These are phyloP conservation scores for Lonicera japonica DNA, from an alignment of 129 eudicot species.

Conservation along the genomic window DNA sequence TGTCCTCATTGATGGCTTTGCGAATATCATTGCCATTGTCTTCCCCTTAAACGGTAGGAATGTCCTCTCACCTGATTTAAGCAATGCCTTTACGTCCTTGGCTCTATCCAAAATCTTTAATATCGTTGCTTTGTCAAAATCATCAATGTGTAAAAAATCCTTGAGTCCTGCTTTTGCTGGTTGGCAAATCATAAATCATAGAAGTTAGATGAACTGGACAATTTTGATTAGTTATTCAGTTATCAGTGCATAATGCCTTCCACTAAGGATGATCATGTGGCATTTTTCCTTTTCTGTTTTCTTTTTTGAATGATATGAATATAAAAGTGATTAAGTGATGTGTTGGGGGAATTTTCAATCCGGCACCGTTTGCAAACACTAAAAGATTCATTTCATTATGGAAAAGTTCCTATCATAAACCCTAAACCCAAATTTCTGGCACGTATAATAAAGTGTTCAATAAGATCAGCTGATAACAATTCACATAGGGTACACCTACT, in stretches of 20 bases:
- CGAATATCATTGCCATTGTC: conserved; percentile 98
- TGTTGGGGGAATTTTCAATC: background rate
- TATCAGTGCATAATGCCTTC: background rate
- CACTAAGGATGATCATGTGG: background rate
- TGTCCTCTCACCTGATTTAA: conserved; percentile 83
- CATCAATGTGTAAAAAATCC: conserved; percentile 72
- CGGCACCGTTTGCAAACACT: background rate
- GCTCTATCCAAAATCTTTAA: conserved; percentile 74
- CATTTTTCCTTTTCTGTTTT: background rate
- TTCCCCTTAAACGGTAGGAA: conserved; percentile 89
- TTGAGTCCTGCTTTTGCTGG: conserved; percentile 53
- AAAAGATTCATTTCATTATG: background rate
- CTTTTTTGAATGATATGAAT: background rate
- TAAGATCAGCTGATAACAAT: background rate
- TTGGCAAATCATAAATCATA: conserved; percentile 4
- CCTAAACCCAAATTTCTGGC: background rate
- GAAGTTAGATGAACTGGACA: background rate
- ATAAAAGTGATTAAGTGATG: background rate
- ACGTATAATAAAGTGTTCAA: background rate
- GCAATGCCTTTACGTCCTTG: conserved; percentile 59
- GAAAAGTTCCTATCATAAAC: background rate
- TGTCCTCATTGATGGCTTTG: conserved; percentile 98
- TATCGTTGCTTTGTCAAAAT: conserved; percentile 75
- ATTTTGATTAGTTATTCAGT: background rate
- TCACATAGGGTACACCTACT: background rate